phyloP scores from a whole-genome alignment of 345 rosid genomes.

The Citrus sinensis region DNA sequence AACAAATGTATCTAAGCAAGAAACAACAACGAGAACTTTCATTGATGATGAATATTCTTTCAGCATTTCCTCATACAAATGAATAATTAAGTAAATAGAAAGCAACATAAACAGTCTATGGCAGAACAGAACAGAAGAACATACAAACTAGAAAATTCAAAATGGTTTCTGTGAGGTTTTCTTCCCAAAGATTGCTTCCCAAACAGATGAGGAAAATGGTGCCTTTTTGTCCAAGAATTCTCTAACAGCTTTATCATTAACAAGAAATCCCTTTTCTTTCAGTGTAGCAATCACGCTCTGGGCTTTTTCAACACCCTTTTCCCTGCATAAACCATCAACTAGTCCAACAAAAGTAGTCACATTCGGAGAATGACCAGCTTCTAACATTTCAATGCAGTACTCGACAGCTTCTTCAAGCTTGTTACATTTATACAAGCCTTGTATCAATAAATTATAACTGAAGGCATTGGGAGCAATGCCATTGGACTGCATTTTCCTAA shows the following conservation, averaged over 20 bases:
- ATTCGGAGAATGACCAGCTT: conserved; percentile 86
- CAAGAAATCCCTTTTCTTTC: conserved; percentile 57
- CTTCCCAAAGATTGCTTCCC: conserved; percentile 74
- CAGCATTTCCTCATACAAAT: not conserved
- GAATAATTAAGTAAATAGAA: not conserved
- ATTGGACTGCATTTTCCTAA: conserved; percentile 70
- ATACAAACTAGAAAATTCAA: conserved; percentile 15
- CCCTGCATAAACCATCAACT: conserved; percentile 69
- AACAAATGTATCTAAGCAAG: not conserved
- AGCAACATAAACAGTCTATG: not conserved
- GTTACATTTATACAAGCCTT: conserved; percentile 56
- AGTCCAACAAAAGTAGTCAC: conserved; percentile 76
- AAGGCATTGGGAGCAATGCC: conserved; percentile 74
- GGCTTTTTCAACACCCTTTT: conserved; percentile 62
- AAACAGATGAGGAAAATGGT: conserved; percentile 52
- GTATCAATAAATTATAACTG: conserved; percentile 57
- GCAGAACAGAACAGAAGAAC: not conserved
- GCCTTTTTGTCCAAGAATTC: conserved; percentile 75
- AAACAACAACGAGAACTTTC: not conserved
- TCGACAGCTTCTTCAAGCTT: conserved; percentile 62
- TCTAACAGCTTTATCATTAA: conserved; percentile 65
- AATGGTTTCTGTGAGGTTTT: conserved; percentile 37
- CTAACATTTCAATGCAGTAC: conserved; percentile 65
- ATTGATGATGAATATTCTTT: not conserved
- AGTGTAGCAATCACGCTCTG: conserved; percentile 36